Percentiles rank a stretch among this genome's conserved stretches.
phyloP scores from a whole-genome alignment of 108 stramenopile species.

The Epipyxis sp. region DNA sequence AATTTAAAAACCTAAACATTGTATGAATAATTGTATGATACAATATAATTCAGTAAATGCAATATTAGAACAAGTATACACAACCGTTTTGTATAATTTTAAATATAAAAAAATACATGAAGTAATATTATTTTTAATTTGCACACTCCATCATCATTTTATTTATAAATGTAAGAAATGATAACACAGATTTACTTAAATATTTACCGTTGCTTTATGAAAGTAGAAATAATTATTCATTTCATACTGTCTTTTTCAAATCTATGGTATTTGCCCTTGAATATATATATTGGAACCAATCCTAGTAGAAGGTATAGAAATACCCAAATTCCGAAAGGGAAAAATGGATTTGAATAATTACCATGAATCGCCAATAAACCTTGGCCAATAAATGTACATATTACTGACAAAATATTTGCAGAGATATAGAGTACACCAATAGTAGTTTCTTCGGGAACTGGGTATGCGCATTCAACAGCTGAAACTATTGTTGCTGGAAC shows the following conservation, averaged over 20 bases:
- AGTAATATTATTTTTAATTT: too few relatives aligned
- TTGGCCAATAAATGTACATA: constrained; percentile 16
- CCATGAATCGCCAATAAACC: background rate
- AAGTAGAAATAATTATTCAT: too few relatives aligned
- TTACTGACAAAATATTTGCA: background rate
- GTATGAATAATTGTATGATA: too few relatives aligned
- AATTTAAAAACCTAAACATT: too few relatives aligned
- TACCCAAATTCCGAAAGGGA: constrained; percentile 4
- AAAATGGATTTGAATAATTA: background rate
- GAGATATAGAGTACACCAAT: constrained; percentile 23
- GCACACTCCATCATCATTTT: too few relatives aligned
- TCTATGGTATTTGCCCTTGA: background rate
- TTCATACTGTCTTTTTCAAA: constrained; percentile 19
- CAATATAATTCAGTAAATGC: too few relatives aligned
- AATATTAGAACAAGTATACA: too few relatives aligned
- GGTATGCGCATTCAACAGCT: constrained; percentile 1
- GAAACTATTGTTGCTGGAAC: constrained; percentile 2
- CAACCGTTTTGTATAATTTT: too few relatives aligned
- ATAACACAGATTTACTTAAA: too few relatives aligned
- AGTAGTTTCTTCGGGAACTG: background rate
- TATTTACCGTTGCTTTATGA: too few relatives aligned
- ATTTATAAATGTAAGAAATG: too few relatives aligned
- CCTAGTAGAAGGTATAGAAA: background rate
- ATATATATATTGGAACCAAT: background rate
- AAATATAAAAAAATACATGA: too few relatives aligned